These are phyloP conservation scores for Oryza nivara DNA, from an alignment of 176 grass and related monocot species.

Conservation along the genomic window DNA sequence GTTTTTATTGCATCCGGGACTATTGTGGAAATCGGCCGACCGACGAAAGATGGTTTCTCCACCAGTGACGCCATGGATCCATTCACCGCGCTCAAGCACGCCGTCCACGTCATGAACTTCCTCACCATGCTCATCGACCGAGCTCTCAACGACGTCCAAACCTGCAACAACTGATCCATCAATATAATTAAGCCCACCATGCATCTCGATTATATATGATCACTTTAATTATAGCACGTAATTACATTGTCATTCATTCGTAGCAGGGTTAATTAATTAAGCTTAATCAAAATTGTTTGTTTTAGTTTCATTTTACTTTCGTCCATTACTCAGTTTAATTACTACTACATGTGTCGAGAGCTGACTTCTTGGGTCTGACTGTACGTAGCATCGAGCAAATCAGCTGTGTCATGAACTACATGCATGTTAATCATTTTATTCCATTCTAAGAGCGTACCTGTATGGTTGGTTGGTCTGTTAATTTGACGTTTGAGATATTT, in stretches of 20 bases:
- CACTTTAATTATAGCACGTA: neutral
- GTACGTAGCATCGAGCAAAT: conserved; percentile 36
- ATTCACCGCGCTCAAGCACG: conserved; percentile 79
- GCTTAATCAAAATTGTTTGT: neutral
- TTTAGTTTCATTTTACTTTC: conserved; percentile 14
- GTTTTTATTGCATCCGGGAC: too few relatives aligned
- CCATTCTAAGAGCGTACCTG: too few relatives aligned
- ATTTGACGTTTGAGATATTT: too few relatives aligned
- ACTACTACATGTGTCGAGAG: neutral
- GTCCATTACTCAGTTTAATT: neutral
- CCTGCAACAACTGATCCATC: neutral
- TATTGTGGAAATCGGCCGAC: too few relatives aligned
- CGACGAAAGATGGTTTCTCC: too few relatives aligned
- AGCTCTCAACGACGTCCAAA: conserved; percentile 38
- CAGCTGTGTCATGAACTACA: neutral
- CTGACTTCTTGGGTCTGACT: conserved; percentile 13
- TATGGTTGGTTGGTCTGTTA: too few relatives aligned
- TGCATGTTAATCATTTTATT: neutral
- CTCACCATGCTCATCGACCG: conserved; percentile 83
- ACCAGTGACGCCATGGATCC: conserved; percentile 71
- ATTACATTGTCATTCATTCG: neutral
- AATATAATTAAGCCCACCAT: neutral
- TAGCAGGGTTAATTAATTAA: neutral
- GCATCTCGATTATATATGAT: too few relatives aligned
- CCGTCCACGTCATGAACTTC: conserved; percentile 91